Percentiles rank a stretch among this genome's conserved stretches.
Conservation (phyloP, 768 basidiomycete genomes). For the Xerocomellus amylosporus region DNA sequence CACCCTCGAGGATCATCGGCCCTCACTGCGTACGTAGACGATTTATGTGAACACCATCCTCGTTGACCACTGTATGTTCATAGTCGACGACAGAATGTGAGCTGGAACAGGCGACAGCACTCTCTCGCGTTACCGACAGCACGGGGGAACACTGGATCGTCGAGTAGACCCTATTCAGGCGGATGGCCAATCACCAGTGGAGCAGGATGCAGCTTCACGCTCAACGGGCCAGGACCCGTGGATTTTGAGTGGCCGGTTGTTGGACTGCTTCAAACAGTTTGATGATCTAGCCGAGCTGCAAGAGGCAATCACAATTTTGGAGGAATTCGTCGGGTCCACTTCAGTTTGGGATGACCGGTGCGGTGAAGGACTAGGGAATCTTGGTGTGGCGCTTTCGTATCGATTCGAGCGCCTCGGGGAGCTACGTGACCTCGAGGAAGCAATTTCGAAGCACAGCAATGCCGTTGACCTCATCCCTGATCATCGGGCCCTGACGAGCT, state of each 20-base stretch:
- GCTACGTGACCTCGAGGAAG: neutral
- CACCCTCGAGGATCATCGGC: neutral
- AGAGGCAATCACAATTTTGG: neutral
- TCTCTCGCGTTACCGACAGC: too few relatives aligned
- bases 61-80: neutral
- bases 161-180: neutral
- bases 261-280: neutral
- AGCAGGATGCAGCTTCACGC: neutral
- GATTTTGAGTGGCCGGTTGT: neutral
- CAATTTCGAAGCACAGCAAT: too few relatives aligned
- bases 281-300: neutral
- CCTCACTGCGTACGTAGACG: neutral
- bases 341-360: neutral
- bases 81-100: neutral
- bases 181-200: too few relatives aligned
- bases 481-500: too few relatives aligned
- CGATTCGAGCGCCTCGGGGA: neutral
- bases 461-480: too few relatives aligned
- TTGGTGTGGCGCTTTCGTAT: neutral
- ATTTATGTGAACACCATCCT: too few relatives aligned
- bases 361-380: neutral
- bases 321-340: too few relatives aligned
- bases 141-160: neutral
- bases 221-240: neutral
- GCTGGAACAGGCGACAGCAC: neutral